Percentiles rank a stretch among this genome's conserved stretches.
phyloP scores from a whole-genome alignment of 2,329 filamentous ascomycete genomes.

The Monilinia aucupariae region DNA sequence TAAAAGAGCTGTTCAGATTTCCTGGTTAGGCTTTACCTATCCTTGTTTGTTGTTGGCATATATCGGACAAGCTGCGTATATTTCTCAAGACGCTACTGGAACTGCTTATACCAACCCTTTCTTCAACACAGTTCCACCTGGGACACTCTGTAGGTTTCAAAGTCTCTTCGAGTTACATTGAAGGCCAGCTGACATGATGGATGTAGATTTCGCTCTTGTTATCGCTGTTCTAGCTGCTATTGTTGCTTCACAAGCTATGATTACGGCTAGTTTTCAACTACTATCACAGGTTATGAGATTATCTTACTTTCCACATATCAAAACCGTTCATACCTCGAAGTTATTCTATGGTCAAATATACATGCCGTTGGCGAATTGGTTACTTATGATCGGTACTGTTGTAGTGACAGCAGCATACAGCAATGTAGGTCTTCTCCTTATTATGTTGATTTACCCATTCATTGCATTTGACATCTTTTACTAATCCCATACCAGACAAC shows the following conservation, averaged over 20 bases:
- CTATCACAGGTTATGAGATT: conserved; percentile 66
- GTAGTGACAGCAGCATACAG: conserved; percentile 69
- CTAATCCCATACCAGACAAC: conserved; percentile 47
- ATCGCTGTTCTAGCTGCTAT: conserved; percentile 66
- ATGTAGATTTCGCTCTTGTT: conserved; percentile 53
- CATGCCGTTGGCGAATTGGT: conserved; percentile 70
- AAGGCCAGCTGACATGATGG: background rate
- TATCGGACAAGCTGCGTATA: conserved; percentile 66
- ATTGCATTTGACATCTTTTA: background rate
- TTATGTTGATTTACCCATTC: background rate
- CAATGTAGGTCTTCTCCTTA: conserved; percentile 44
- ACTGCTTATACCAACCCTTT: conserved; percentile 67
- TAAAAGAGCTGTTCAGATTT: conserved; percentile 63
- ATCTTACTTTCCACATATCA: conserved; percentile 68
- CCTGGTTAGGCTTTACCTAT: conserved; percentile 63
- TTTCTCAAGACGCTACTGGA: conserved; percentile 48
- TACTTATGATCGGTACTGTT: conserved; percentile 71
- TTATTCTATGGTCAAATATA: conserved; percentile 71
- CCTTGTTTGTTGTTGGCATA: conserved; percentile 53
- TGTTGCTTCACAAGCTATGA: conserved; percentile 73
- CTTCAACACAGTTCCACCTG: conserved; percentile 63
- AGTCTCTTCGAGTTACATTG: background rate
- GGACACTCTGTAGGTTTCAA: conserved; percentile 48
- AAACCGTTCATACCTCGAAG: conserved; percentile 64
- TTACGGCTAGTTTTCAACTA: conserved; percentile 65